Base-by-base conservation (phyloP, 768 basidiomycete genomes). In the Collybiopsis confluens region DNA sequence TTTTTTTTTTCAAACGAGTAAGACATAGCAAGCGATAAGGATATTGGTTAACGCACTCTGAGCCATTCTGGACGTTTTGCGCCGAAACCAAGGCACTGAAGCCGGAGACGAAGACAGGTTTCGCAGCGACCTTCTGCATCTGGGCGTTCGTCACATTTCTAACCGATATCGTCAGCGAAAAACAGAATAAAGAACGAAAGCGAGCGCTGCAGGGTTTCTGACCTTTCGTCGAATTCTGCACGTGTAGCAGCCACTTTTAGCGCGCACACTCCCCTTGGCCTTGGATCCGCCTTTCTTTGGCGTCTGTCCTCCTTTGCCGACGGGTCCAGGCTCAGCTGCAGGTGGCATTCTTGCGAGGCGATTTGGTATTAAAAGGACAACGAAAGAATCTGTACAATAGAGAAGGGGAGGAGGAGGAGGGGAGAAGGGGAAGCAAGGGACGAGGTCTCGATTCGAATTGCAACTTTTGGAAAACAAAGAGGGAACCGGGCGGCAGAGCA, bases 211-310 rank as follows among this genome's bases (percentile, higher is more conserved):
- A 26, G 26, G 45, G 45, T 16, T 21, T 28, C 23, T 53, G 36
- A 89, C 90, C 87, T 92, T 91, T 62, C 90, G 78, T 60, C 90
- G 81, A 37, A 92, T 89, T 63, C 90, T 80, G 73, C 90, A 92
- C 54, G 90, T 92, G 72, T 90, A 92, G 68, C 90, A 92, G 59
- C 90, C 90, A 50, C 88, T 87, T 79, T 92, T 92, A 52, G 89
- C 90, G 65, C 90, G 85, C 26, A 86, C 81, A 52, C 87, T 85
- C 66, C 86, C 89, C 76, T 90, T 92, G 57, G 82, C 77, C 67
- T 90, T 90, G 58, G 83, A 78, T 62, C 80, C 80, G 67, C 65
- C 53, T 59, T 73, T 78, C 68, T 75, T 73, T 54, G 70, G 35
- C 33, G 68, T 64, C 48, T 76, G 66, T 18, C 24, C 26, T 43